These are phyloP conservation scores for Nidularia sp. DNA, from an alignment of 768 basidiomycete species.

Conservation along the genomic window DNA sequence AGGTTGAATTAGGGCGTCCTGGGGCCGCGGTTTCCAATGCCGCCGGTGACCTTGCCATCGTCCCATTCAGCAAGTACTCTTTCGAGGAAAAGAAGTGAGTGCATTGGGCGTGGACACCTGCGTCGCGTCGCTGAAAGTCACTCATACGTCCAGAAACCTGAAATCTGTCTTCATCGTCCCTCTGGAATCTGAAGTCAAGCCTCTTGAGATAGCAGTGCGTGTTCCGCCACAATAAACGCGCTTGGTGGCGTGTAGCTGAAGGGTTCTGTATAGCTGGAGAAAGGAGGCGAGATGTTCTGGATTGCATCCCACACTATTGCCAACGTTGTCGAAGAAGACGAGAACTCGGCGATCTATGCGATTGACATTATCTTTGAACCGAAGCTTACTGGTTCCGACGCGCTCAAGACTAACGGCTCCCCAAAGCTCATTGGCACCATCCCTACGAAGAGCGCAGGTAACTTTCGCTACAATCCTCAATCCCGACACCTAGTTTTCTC, in stretches of 20 bases:
- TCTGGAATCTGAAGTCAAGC: slow-evolving; percentile 44
- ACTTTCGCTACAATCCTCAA: slow-evolving; percentile 63
- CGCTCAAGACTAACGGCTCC: slow-evolving; percentile 30
- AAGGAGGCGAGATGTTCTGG: slow-evolving; percentile 80
- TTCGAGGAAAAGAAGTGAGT: slow-evolving; percentile 72
- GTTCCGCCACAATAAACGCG: background rate
- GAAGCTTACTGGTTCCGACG: slow-evolving; percentile 4
- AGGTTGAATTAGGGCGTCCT: slow-evolving; percentile 64
- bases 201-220: slow-evolving; percentile 51
- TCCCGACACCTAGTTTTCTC: slow-evolving; percentile 77
- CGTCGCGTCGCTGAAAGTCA: background rate
- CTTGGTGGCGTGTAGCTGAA: background rate
- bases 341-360: slow-evolving; percentile 55
- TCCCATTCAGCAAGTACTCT: slow-evolving; percentile 65
- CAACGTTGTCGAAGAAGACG: slow-evolving; percentile 56
- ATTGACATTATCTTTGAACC: slow-evolving; percentile 47
- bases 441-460: slow-evolving; percentile 62
- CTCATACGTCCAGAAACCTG: slow-evolving; percentile 46
- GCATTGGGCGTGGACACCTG: background rate
- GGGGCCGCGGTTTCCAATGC: slow-evolving; percentile 63
- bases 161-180: slow-evolving; percentile 64
- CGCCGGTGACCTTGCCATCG: slow-evolving; percentile 63
- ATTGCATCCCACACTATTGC: slow-evolving; percentile 66
- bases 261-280: slow-evolving; percentile 38
- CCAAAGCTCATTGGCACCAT: slow-evolving; percentile 56